A percentile compares a stretch with the other conserved stretches of the same genome.
These are phyloP conservation scores for Cordyceps sp. DNA, from an alignment of 2,329 filamentous ascomycete genomes.

Conservation along the genomic window DNA sequence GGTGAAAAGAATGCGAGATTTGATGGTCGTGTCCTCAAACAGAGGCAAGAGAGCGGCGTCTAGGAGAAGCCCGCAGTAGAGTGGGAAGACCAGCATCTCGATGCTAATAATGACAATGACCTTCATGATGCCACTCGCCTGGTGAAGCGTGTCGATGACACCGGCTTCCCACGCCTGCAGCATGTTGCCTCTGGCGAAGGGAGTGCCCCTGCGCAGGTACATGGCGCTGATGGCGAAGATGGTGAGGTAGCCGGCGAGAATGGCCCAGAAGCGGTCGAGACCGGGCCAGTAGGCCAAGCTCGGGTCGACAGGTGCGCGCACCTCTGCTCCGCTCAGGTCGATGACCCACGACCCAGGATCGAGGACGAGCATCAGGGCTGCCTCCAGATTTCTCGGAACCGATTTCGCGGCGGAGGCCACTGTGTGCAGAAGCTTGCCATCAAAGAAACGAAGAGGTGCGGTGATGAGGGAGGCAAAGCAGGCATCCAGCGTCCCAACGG, in stretches of 20 bases:
- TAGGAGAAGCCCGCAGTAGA: slow-evolving; percentile 86
- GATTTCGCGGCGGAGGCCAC: slow-evolving; percentile 1
- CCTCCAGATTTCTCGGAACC: slow-evolving; percentile 6
- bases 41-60: slow-evolving; percentile 79
- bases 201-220: slow-evolving; percentile 59
- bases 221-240: slow-evolving; percentile 58
- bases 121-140: slow-evolving; percentile 93
- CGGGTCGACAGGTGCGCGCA: slow-evolving; percentile 27
- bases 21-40: slow-evolving; percentile 66
- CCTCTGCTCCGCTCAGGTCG: slow-evolving; percentile 29
- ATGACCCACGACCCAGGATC: slow-evolving; percentile 42
- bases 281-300: slow-evolving; percentile 51
- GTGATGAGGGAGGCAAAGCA: slow-evolving; percentile 25
- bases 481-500: slow-evolving; percentile 21
- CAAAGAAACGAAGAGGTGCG: slow-evolving; percentile 24
- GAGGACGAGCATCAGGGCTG: slow-evolving; percentile 13
- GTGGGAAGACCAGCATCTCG: slow-evolving; percentile 92
- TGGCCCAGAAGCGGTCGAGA: slow-evolving; percentile 51
- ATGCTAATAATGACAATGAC: slow-evolving; percentile 97
- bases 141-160: slow-evolving; percentile 68
- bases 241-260: slow-evolving; percentile 65
- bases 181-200: slow-evolving; percentile 42
- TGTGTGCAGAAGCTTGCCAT: slow-evolving; percentile 4
- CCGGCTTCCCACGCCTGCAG: slow-evolving; percentile 55
- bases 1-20: slow-evolving; percentile 64